Evolutionary conservation across 2,329 filamentous ascomycete species (phyloP), one percentile per base, ranked within the genome.

Genomic region (Sporothrix phasma): DNA sequence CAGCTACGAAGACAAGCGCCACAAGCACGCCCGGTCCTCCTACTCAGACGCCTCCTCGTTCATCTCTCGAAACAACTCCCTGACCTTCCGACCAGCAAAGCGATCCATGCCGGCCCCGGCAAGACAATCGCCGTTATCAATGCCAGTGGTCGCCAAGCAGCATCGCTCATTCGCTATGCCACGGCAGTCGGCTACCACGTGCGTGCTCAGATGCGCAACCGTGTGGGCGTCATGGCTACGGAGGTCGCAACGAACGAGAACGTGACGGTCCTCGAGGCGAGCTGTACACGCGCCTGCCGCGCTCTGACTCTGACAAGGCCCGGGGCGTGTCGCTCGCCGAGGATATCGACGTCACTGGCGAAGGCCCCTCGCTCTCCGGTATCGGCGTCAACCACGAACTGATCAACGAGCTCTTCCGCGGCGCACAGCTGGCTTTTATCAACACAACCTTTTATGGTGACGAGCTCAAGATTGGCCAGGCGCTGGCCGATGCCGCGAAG

Each of bases 391-490:
- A 91, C 73, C 81, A 86, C 70, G 80, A 80, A 1, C 76, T 96
- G 68, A 88, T 96, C 72, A 81, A 84, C 62, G 82, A 88, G 69
- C 81, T 97, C 22, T 97, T 97, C 80, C 79, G 82, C 43, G 91
- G 90, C 67, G 88, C 90, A 24, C 88, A 95, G 70, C 82, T 95
- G 61, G 94, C 94, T 66, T 99, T 97, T 76, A 92, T 97, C 79
- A 99, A 99, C 78, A 99, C 94, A 47, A 96, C 92, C 5, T 95
- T 96, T 71, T 96, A 95, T 79, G 94, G 93, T 61, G 92, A 97
- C 76, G 94, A 99, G 79, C 83, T 94, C 65, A 86, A 87, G 45
- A 95, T 97, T 69, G 94, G 94, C 67, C 88, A 89, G 73, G 89
- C 90, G 1, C 82, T 97, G 66, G 94, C 92, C 66, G 90, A 96